A percentile compares a stretch with the other conserved stretches of the same genome.
These are phyloP conservation scores for Penicillium lividum DNA, from an alignment of 495 filamentous ascomycete species.

Conservation along the genomic window DNA sequence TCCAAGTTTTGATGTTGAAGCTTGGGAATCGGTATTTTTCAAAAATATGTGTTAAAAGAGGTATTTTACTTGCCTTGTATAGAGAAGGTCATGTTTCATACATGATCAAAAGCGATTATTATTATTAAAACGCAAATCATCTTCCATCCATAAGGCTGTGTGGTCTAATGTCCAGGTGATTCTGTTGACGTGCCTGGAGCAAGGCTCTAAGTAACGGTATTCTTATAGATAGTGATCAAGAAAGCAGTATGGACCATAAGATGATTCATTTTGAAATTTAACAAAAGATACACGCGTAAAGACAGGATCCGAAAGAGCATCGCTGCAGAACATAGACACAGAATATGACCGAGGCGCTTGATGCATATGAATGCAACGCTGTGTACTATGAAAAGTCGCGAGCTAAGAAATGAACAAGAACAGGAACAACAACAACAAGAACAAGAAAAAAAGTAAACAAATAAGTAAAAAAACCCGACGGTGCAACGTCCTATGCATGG, in stretches of 20 bases:
- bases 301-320: conserved; percentile 3
- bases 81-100: no score
- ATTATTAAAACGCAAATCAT: no score
- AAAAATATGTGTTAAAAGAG: no score
- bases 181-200: no score
- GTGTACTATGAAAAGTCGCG: conserved; percentile 13
- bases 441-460: not conserved
- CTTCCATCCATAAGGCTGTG: no score
- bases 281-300: conserved; percentile 2
- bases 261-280: not conserved
- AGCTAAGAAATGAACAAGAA: not conserved
- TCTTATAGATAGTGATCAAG: not conserved
- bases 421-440: not conserved
- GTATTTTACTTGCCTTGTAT: no score
- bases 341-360: conserved; percentile 16
- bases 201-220: not conserved
- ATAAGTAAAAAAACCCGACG: not conserved
- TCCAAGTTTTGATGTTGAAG: no score
- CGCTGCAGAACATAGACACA: conserved; percentile 10
- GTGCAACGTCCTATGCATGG: conserved; percentile 3
- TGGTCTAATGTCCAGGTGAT: no score
- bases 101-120: no score
- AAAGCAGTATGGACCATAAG: not conserved
- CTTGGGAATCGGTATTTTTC: no score
- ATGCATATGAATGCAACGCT: conserved; percentile 29